Conservation (phyloP, 768 basidiomycete genomes). For the Mycena galericulata region DNA sequence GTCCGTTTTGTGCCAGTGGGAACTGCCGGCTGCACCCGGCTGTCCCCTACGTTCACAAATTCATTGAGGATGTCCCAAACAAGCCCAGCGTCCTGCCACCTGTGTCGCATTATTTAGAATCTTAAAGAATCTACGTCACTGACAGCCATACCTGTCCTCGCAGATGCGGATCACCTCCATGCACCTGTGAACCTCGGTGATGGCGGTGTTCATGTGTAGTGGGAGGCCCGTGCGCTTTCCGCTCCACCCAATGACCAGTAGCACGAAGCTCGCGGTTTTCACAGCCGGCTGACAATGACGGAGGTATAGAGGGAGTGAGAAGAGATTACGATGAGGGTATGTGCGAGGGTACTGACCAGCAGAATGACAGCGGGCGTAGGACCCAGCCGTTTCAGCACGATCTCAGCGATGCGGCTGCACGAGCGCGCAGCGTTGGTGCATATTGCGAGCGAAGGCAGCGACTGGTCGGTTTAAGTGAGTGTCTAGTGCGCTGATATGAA, state of each 20-base stretch:
- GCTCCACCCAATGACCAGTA: slow-evolving; percentile 76
- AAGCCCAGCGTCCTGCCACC: slow-evolving; percentile 45
- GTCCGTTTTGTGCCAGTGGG: not conserved
- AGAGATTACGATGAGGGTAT: no score
- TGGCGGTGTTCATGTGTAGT: slow-evolving; percentile 61
- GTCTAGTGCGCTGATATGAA: not conserved
- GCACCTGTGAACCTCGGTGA: slow-evolving; percentile 70
- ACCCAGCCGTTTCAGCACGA: slow-evolving; percentile 45
- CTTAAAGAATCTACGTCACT: not conserved
- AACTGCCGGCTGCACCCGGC: not conserved
- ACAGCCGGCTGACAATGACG: not conserved
- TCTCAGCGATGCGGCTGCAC: slow-evolving; percentile 76
- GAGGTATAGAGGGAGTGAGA: no score
- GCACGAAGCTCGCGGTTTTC: slow-evolving; percentile 55
- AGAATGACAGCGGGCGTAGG: no score
- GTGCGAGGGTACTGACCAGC: no score
- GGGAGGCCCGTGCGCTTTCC: slow-evolving; percentile 60
- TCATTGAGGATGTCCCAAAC: not conserved
- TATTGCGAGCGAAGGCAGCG: slow-evolving; percentile 77
- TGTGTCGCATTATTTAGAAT: slow-evolving; percentile 45
- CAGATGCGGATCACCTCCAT: slow-evolving; percentile 59
- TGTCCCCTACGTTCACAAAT: not conserved
- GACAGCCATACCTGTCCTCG: slow-evolving; percentile 42
- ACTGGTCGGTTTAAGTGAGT: not conserved
- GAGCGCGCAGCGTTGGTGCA: slow-evolving; percentile 87